These are phyloP conservation scores for Tricholoma furcatifolium DNA, from an alignment of 768 basidiomycete species.

Conservation along the genomic window DNA sequence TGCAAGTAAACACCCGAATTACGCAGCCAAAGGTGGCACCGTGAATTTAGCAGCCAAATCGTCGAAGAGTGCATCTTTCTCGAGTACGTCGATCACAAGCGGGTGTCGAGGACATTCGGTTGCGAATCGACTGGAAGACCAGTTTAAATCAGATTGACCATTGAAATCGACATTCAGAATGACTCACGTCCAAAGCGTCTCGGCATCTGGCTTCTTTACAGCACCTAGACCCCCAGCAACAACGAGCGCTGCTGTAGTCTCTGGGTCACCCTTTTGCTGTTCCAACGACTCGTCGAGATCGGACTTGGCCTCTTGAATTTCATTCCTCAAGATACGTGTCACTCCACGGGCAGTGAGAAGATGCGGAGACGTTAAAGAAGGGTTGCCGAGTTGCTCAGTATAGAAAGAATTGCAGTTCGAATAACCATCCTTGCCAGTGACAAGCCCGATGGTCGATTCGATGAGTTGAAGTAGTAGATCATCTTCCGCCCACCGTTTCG, in stretches of 20 bases:
- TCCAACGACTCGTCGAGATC: constrained; percentile 75
- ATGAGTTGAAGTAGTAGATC: constrained; percentile 87
- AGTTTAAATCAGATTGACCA: constrained; percentile 5
- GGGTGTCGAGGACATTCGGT: constrained; percentile 67
- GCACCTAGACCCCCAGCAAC: constrained; percentile 63
- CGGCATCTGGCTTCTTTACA: constrained; percentile 58
- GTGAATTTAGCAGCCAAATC: constrained; percentile 53
- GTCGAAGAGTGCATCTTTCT: constrained; percentile 68
- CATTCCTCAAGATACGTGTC: constrained; percentile 74
- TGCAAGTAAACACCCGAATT: background rate
- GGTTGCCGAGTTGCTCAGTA: constrained; percentile 81
- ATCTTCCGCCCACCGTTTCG: constrained; percentile 86
- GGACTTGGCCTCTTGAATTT: constrained; percentile 72
- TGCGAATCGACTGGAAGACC: constrained; percentile 32
- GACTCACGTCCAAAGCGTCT: constrained; percentile 71
- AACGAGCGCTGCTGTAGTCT: constrained; percentile 65
- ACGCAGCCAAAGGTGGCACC: constrained; percentile 52
- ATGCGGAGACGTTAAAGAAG: constrained; percentile 70
- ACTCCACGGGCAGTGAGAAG: constrained; percentile 79
- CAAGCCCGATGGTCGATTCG: constrained; percentile 78
- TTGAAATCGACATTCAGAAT: background rate
- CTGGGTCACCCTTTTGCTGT: constrained; percentile 57
- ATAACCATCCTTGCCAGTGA: constrained; percentile 72
- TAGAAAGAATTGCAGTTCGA: constrained; percentile 60
- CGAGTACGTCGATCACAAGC: constrained; percentile 58